phyloP scores from a whole-genome alignment of 2,329 filamentous ascomycete species.

The Zarea fungicola region DNA sequence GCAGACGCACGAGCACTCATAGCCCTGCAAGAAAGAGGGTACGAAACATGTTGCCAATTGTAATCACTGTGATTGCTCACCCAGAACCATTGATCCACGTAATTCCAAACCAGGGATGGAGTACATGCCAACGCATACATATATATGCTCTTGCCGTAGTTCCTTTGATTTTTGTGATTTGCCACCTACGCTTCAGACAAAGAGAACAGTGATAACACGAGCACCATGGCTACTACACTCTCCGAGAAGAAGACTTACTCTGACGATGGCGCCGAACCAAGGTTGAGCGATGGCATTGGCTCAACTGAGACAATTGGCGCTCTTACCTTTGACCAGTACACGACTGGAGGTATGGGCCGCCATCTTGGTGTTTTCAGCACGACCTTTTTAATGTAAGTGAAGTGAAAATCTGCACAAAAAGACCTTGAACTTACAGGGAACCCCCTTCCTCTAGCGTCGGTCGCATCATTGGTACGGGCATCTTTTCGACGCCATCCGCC shows the following conservation, averaged over 20 bases:
- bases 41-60: neutral
- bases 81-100: neutral
- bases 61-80: neutral
- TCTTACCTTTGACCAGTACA: constrained; percentile 19
- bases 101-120: too few species aligned
- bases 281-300: neutral
- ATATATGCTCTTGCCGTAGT: neutral
- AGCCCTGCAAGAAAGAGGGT: too few species aligned
- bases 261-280: neutral
- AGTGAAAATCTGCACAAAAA: neutral
- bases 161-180: neutral
- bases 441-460: constrained; percentile 16
- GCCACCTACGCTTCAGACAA: too few species aligned
- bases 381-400: constrained; percentile 18
- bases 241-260: neutral
- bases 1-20: too few species aligned
- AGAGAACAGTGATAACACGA: neutral
- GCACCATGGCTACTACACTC: neutral
- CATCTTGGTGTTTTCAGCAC: constrained; percentile 20
- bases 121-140: too few species aligned
- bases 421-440: neutral
- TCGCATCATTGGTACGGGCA: constrained; percentile 20
- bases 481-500: constrained; percentile 19
- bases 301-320: constrained; percentile 14
- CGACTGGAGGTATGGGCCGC: constrained; percentile 18